These are phyloP conservation scores for Exophiala sp. DNA, from an alignment of 2,329 filamentous ascomycete species.

Conservation along the genomic window DNA sequence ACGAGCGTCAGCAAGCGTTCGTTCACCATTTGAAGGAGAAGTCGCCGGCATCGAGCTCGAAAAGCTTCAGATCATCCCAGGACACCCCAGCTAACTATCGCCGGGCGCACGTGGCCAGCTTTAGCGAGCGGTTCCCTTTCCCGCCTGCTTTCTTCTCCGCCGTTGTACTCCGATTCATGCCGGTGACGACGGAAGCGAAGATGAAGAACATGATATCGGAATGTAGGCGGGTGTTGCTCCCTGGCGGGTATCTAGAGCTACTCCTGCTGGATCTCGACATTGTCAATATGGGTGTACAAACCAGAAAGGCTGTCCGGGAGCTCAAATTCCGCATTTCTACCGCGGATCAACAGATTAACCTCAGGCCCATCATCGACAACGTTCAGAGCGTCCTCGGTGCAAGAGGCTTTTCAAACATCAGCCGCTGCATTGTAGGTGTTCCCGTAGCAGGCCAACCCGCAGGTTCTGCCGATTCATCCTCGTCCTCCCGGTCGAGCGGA, in stretches of 20 bases:
- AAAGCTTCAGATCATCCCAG: conserved; percentile 36
- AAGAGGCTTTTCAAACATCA: conserved; percentile 45
- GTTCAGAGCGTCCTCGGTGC: conserved; percentile 43
- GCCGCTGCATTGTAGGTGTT: conserved; percentile 45
- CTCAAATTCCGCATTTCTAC: conserved; percentile 44
- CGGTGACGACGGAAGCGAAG: conserved; percentile 40
- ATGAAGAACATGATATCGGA: conserved; percentile 44
- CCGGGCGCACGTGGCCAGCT: conserved; percentile 35
- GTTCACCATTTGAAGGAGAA: conserved; percentile 41
- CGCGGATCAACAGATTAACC: conserved; percentile 39
- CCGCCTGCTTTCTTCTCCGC: conserved; percentile 44
- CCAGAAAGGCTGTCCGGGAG: conserved; percentile 41
- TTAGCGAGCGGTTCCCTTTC: conserved; percentile 42
- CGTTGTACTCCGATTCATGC: conserved; percentile 43
- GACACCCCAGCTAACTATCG: conserved; percentile 25
- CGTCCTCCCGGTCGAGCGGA: conserved; percentile 27
- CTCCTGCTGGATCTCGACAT: conserved; percentile 47
- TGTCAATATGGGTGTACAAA: conserved; percentile 46
- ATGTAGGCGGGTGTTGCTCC: conserved; percentile 45
- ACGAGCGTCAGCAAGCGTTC: conserved; percentile 37
- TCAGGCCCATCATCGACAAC: conserved; percentile 45
- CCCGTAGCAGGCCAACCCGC: conserved; percentile 44
- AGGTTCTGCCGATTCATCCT: conserved; percentile 39
- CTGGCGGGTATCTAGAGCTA: conserved; percentile 46
- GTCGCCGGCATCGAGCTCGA: conserved; percentile 27